Conservation (phyloP, 208 protist species). For the Acanthamoeba castellanii region DNA sequence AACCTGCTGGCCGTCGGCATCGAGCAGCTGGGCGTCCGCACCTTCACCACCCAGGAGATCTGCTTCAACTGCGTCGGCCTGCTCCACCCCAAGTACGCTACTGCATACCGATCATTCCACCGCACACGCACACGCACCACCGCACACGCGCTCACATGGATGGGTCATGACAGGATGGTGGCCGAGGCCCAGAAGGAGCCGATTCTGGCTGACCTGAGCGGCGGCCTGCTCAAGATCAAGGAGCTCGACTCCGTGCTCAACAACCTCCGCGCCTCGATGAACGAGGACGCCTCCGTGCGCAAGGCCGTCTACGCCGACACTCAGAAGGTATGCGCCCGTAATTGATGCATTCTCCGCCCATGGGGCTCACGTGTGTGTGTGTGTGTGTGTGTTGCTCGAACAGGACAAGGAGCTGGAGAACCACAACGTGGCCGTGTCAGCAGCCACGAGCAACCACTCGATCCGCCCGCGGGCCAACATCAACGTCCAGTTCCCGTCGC, state of each 20-base stretch:
- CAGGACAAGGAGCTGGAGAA: constrained; percentile 67
- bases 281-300: constrained; percentile 75
- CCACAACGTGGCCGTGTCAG: no score
- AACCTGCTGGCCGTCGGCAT: constrained; percentile 89
- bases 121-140: background rate
- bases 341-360: no score
- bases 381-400: no score
- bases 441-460: background rate
- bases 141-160: background rate
- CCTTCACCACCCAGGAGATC: constrained; percentile 90
- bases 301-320: constrained; percentile 71
- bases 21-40: constrained; percentile 86
- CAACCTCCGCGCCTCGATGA: constrained; percentile 73
- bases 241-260: constrained; percentile 79
- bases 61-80: constrained; percentile 88
- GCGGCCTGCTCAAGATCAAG: constrained; percentile 81
- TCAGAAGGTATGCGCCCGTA: background rate
- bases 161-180: constrained; percentile 26
- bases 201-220: constrained; percentile 89
- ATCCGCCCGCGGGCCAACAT: constrained; percentile 80
- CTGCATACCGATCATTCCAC: background rate
- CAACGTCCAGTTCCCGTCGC: constrained; percentile 79
- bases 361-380: no score
- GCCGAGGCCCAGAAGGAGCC: constrained; percentile 82
- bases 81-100: constrained; percentile 79